Evolutionary conservation across 768 basidiomycete species (phyloP).

Genomic region (Boletellus sp.): DNA sequence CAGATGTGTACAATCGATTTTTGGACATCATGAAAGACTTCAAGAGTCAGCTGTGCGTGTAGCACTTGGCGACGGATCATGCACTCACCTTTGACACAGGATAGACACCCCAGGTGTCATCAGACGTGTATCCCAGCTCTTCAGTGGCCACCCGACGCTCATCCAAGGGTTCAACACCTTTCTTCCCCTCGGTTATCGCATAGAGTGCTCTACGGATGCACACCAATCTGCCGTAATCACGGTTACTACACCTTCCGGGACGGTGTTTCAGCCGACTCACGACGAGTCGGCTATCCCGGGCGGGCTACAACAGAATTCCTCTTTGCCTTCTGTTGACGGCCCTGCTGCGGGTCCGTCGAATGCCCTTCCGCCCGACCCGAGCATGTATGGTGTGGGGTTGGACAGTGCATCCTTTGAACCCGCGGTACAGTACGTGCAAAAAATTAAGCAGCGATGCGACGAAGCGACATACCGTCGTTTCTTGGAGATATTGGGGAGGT

Average conservation of each 20-base stretch:
- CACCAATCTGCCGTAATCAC: slow-evolving; percentile 66
- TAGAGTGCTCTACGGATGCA: slow-evolving; percentile 72
- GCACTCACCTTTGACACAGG: slow-evolving; percentile 38
- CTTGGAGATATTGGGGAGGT: slow-evolving; percentile 66
- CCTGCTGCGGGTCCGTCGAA: slow-evolving; percentile 6
- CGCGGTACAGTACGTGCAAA: slow-evolving; percentile 93
- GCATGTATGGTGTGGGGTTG: slow-evolving; percentile 29
- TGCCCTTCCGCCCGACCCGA: slow-evolving; percentile 18
- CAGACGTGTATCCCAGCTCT: slow-evolving; percentile 88
- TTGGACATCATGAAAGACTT: slow-evolving; percentile 76
- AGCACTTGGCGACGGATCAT: not conserved
- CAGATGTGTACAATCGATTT: slow-evolving; percentile 62
- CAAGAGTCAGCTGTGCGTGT: slow-evolving; percentile 55
- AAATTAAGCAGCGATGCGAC: slow-evolving; percentile 93
- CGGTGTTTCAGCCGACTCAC: slow-evolving; percentile 51
- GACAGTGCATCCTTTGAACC: slow-evolving; percentile 57
- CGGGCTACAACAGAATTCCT: slow-evolving; percentile 39
- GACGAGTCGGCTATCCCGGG: slow-evolving; percentile 40
- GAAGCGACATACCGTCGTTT: slow-evolving; percentile 82
- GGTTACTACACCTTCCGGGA: slow-evolving; percentile 73
- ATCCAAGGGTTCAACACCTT: slow-evolving; percentile 99
- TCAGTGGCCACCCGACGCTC: slow-evolving; percentile 83
- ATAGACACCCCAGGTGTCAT: slow-evolving; percentile 99
- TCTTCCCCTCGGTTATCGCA: slow-evolving; percentile 89
- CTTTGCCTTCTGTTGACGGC: slow-evolving; percentile 22